Evolutionary conservation across 495 filamentous ascomycete genomes (phyloP), one percentile per base, ranked within the genome.

Genomic region (Thermothielavioides terrestris): DNA sequence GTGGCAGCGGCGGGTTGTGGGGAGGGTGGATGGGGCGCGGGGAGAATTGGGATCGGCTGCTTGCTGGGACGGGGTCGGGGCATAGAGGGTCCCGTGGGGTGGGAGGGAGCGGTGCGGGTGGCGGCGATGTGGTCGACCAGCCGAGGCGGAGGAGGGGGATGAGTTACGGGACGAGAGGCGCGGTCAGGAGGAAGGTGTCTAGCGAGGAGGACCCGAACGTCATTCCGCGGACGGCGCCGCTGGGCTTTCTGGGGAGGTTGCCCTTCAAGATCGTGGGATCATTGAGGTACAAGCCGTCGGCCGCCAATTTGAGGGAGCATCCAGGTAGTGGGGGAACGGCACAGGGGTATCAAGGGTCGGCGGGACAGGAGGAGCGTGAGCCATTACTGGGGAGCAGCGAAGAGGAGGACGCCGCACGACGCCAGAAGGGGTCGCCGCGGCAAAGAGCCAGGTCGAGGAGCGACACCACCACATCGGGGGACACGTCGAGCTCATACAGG

Each of bases 281-380:
- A 2, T 61, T 94, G 39, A 77, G 88, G 57, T 98, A 98, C 66
- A 87, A 86, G 56, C 92, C 92, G 11, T 89, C 83, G 31, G 91
- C 87, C 12, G 91, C 92, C 27, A 89, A 94, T 71, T 62, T 98
- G 37, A 86, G 88, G 57, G 92, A 96, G 53, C 85, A 95, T 56
- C 90, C 90, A n/a, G 63, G 64, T 34, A 65, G 69, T 22, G 68
- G 69, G 20, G 69, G 74, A 55, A 80, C 90, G 52, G 60, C 59
- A 37, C 23, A 57, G 21, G 35, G 11, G 17, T 22, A 28, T 17
- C 35, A 46, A 23, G 45, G 25, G n/a, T 45, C 36, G 15, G 35
- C 22, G 21, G 65, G 67, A 15, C 68, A 67, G 17, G 72, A 73
- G 49, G 88, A 95, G 60, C 74, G 77, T 22, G 81, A 89, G 54